Conservation (phyloP, 768 basidiomycete genomes). For the Grammothele lineata region DNA sequence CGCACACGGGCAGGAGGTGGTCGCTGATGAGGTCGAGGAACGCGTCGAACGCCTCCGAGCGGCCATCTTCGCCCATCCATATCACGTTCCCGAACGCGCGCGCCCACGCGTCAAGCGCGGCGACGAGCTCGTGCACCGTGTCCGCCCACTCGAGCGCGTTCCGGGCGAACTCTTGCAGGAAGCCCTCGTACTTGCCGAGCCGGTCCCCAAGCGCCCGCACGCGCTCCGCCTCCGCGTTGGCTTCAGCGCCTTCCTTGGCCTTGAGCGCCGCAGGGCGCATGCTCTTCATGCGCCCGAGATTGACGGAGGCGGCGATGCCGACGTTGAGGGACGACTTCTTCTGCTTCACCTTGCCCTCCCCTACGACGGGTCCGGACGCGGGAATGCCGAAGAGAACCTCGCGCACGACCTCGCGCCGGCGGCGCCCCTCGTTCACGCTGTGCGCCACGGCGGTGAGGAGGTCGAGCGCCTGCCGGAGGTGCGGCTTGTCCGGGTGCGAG, state of each 20-base stretch:
- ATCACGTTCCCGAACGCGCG: slow-evolving; percentile 63
- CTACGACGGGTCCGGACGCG: slow-evolving; percentile 32
- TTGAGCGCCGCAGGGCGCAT: slow-evolving; percentile 31
- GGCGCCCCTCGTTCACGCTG: slow-evolving; percentile 73
- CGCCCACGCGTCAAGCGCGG: slow-evolving; percentile 57
- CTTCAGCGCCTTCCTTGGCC: slow-evolving; percentile 33
- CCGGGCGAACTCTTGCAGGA: slow-evolving; percentile 59
- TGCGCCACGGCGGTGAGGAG: slow-evolving; percentile 70
- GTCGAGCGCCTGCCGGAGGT: slow-evolving; percentile 46
- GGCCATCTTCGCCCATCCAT: slow-evolving; percentile 20
- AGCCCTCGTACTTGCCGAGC: slow-evolving; percentile 51
- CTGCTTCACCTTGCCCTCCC: slow-evolving; percentile 25
- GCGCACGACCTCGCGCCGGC: slow-evolving; percentile 75
- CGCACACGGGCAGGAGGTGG: slow-evolving; percentile 39
- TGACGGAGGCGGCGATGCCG: slow-evolving; percentile 52
- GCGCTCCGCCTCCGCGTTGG: slow-evolving; percentile 40
- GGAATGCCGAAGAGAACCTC: slow-evolving; percentile 49
- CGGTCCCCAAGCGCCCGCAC: slow-evolving; percentile 54
- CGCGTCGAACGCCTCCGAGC: slow-evolving; percentile 65
- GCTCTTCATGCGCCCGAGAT: slow-evolving; percentile 57
- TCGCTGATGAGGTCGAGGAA: slow-evolving; percentile 16
- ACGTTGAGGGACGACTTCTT: slow-evolving; percentile 39
- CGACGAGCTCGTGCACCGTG: slow-evolving; percentile 44
- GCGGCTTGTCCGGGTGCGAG: slow-evolving; percentile 59
- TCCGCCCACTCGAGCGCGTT: slow-evolving; percentile 61